phyloP scores from a whole-genome alignment of 106 monocot genomes.

The Ottelia alismoides region DNA sequence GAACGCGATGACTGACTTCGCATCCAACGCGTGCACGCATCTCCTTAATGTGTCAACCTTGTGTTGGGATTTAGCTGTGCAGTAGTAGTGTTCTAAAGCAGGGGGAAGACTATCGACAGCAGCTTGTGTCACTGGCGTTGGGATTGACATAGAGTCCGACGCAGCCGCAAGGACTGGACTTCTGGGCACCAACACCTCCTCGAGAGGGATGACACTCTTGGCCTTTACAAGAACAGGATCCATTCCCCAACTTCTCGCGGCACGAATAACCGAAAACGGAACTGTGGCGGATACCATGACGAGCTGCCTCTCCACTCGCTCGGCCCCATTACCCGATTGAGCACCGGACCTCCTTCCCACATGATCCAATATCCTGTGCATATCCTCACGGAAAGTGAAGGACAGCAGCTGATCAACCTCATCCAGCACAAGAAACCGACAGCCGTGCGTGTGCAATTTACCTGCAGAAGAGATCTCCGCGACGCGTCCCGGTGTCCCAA shows the following conservation, averaged over 20 bases:
- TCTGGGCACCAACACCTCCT: too few species aligned
- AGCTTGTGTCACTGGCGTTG: constrained; percentile 49
- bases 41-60: constrained; percentile 87
- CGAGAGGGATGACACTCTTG: constrained; percentile 44
- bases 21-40: constrained; percentile 81
- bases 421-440: constrained; percentile 77
- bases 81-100: constrained; percentile 77
- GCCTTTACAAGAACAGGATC: constrained; percentile 74
- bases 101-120: constrained; percentile 89
- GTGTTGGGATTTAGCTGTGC: constrained; percentile 57
- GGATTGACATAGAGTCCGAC: constrained; percentile 10
- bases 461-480: constrained; percentile 94
- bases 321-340: constrained; percentile 25
- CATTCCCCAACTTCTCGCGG: constrained; percentile 76
- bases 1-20: constrained; percentile 67
- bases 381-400: constrained; percentile 94
- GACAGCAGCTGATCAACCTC: constrained; percentile 91
- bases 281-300: constrained; percentile 95
- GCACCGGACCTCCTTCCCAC: constrained; percentile 54
- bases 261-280: constrained; percentile 74
- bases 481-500: constrained; percentile 93
- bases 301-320: constrained; percentile 62
- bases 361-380: constrained; percentile 94
- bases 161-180: constrained; percentile 3
- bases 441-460: constrained; percentile 77